These are phyloP conservation scores for Blastobotrys aristatus DNA, from an alignment of 1,139 yeast species.

Conservation along the genomic window DNA sequence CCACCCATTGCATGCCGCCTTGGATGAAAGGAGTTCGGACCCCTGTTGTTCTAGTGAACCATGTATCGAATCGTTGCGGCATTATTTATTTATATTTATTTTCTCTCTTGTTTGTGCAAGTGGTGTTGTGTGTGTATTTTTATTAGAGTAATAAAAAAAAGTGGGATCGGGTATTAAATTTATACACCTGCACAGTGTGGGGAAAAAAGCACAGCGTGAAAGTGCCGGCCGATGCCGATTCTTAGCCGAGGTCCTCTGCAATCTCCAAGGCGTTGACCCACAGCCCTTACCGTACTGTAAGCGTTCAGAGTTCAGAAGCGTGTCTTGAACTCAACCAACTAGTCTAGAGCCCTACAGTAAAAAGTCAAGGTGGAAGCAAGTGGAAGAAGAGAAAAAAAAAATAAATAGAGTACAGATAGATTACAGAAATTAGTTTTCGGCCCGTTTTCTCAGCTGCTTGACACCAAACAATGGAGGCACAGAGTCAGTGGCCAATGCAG, in stretches of 20 bases:
- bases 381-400: not conserved
- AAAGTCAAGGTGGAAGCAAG: not conserved
- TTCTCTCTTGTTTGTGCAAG: too few species aligned
- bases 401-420: too few species aligned
- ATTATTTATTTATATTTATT: conserved; percentile 34
- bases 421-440: conserved; percentile 68
- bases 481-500: not conserved
- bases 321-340: too few species aligned
- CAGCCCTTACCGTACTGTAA: too few species aligned
- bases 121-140: not conserved
- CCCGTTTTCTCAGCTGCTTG: conserved; percentile 69
- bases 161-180: conserved; percentile 37
- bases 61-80: conserved; percentile 24
- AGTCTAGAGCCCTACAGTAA: too few species aligned
- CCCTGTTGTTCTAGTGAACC: conserved; percentile 33
- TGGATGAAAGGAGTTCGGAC: conserved; percentile 36
- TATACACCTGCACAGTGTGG: not conserved
- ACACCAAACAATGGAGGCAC: conserved; percentile 53
- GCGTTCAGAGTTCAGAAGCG: too few species aligned
- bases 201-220: too few species aligned
- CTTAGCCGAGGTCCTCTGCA: too few species aligned
- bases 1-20: conserved; percentile 35
- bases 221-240: too few species aligned
- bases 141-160: conserved; percentile 1
- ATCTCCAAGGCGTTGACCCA: too few species aligned